These are phyloP conservation scores for Candida tropicalis DNA, from an alignment of 1,139 yeast species.

Conservation along the genomic window DNA sequence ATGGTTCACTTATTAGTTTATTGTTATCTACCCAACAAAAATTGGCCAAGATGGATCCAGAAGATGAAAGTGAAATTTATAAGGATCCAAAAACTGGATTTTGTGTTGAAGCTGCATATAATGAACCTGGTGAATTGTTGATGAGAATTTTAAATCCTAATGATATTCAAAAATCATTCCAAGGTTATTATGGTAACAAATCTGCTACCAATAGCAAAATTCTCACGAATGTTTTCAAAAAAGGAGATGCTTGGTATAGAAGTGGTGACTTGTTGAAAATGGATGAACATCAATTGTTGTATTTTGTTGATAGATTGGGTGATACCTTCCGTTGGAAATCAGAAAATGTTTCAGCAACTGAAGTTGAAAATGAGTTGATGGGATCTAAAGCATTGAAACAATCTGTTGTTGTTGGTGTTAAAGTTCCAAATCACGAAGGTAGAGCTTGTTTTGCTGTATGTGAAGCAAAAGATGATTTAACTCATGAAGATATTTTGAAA, in stretches of 20 bases:
- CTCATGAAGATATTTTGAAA: constrained; percentile 32
- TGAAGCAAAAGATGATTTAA: constrained; percentile 47
- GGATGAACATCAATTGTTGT: constrained; percentile 71
- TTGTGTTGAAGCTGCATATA: constrained; percentile 34
- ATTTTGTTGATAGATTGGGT: constrained; percentile 91
- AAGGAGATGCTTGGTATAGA: constrained; percentile 93
- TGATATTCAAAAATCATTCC: constrained; percentile 72
- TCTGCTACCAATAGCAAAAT: constrained; percentile 80
- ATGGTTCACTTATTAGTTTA: constrained; percentile 65
- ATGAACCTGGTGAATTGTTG: constrained; percentile 86
- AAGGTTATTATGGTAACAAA: constrained; percentile 85
- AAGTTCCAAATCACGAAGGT: constrained; percentile 89
- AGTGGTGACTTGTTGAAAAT: constrained; percentile 80
- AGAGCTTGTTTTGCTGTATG: constrained; percentile 90
- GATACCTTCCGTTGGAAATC: constrained; percentile 98
- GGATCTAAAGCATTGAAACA: constrained; percentile 61
- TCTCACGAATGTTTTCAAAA: constrained; percentile 66
- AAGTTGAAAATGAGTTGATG: constrained; percentile 76
- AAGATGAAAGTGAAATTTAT: constrained; percentile 71
- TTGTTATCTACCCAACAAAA: constrained; percentile 60
- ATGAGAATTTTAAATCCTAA: constrained; percentile 72
- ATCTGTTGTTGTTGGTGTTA: constrained; percentile 87
- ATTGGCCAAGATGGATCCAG: constrained; percentile 77
- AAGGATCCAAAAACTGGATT: constrained; percentile 73
- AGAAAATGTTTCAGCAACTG: constrained; percentile 92